Percentiles rank a stretch among this genome's conserved stretches.
These are phyloP conservation scores for Candida oleophila DNA, from an alignment of 805 yeast species.

Conservation along the genomic window DNA sequence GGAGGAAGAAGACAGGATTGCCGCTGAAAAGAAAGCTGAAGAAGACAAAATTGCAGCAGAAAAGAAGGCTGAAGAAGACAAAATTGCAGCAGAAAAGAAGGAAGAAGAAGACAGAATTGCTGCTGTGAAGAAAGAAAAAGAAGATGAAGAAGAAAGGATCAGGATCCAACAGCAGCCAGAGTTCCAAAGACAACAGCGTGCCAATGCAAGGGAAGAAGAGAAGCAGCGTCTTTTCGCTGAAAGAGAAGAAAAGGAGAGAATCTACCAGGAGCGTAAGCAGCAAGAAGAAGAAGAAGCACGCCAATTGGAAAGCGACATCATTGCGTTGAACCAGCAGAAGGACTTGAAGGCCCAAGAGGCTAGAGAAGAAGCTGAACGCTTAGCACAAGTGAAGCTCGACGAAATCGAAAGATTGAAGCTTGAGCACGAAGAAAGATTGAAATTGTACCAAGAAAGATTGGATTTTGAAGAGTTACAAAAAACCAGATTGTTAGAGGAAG, in stretches of 20 bases:
- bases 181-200: conserved; percentile 24
- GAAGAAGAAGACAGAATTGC: conserved; percentile 12
- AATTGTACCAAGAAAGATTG: conserved; percentile 26
- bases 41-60: conserved; percentile 9
- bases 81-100: conserved; percentile 9
- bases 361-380: conserved; percentile 24
- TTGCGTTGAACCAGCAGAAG: conserved; percentile 26
- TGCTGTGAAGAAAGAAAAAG: conserved; percentile 19
- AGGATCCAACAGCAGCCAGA: conserved; percentile 23
- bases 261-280: conserved; percentile 22
- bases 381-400: conserved; percentile 30
- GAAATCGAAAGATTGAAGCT: conserved; percentile 33
- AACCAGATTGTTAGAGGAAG: conserved; percentile 37
- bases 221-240: conserved; percentile 22
- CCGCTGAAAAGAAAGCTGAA: conserved; percentile 15
- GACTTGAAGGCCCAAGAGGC: conserved; percentile 21
- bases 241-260: conserved; percentile 25
- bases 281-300: conserved; percentile 25
- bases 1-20: conserved; percentile 13
- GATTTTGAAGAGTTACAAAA: conserved; percentile 39
- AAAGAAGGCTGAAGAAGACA: conserved; percentile 9
- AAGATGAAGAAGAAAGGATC: conserved; percentile 19
- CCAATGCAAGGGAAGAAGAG: conserved; percentile 25
- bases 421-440: conserved; percentile 33
- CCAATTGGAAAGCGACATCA: conserved; percentile 30